Percentiles rank a stretch among this genome's conserved stretches.
phyloP scores from a whole-genome alignment of 1,284 basidiomycete genomes.

The Schizophyllum commune region DNA sequence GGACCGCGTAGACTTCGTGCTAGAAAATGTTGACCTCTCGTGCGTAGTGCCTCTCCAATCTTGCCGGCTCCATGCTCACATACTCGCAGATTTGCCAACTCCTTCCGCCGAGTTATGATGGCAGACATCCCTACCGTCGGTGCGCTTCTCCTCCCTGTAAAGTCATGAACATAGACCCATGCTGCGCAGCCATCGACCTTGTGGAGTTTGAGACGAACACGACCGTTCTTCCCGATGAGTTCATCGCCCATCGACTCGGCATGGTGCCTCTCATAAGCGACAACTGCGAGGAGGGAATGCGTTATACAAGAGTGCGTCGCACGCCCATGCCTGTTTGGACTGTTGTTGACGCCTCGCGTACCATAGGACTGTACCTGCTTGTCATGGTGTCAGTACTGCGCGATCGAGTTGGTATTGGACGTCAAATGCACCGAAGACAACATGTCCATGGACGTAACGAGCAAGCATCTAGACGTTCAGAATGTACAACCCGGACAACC shows the following conservation, averaged over 20 bases:
- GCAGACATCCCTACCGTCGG: slow-evolving; percentile 93
- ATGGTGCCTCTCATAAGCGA: slow-evolving; percentile 88
- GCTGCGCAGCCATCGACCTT: slow-evolving; percentile 81
- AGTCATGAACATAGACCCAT: slow-evolving; percentile 2
- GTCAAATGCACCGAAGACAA: slow-evolving; percentile 57
- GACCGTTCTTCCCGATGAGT: slow-evolving; percentile 93
- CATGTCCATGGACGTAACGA: slow-evolving; percentile 76
- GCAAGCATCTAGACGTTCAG: slow-evolving; percentile 64
- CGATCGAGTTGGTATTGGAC: slow-evolving; percentile 69
- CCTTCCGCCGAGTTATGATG: slow-evolving; percentile 83
- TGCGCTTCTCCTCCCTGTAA: slow-evolving; percentile 31
- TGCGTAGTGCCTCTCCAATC: slow-evolving; percentile 28
- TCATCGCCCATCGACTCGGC: slow-evolving; percentile 93
- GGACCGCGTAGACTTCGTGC: slow-evolving; percentile 80
- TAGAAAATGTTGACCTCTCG: slow-evolving; percentile 92
- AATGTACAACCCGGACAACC: slow-evolving; percentile 29
- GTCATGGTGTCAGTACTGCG: slow-evolving; percentile 73
- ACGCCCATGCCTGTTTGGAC: neutral
- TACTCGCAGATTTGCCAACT: slow-evolving; percentile 73
- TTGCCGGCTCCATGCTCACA: too few relatives aligned
- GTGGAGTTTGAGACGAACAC: slow-evolving; percentile 93
- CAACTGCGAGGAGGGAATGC: slow-evolving; percentile 79
- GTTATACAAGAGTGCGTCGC: slow-evolving; percentile 65
- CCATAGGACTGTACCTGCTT: slow-evolving; percentile 80
- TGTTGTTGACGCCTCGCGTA: neutral